Evolutionary conservation across 306 rosid species (phyloP).

Genomic region (Crataegus laevigata): DNA sequence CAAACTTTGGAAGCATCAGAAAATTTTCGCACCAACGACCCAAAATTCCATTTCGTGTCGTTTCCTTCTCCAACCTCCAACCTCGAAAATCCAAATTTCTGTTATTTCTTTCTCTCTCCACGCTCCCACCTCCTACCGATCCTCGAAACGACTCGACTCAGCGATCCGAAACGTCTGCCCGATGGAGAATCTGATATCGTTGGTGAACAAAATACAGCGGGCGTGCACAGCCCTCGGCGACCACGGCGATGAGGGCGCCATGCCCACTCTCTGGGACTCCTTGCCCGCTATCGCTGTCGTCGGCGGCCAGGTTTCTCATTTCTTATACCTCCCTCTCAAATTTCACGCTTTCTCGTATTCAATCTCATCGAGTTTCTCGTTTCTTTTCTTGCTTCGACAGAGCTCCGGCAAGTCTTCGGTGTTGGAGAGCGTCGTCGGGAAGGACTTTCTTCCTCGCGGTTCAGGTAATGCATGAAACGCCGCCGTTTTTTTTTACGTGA

Average conservation of each 20-base stretch:
- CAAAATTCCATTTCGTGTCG: not conserved
- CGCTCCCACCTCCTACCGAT: not conserved
- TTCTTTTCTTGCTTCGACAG: slow-evolving; percentile 18
- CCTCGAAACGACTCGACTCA: not conserved
- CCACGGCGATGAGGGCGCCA: slow-evolving; percentile 80
- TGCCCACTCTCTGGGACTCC: slow-evolving; percentile 88
- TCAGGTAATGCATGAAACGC: slow-evolving; percentile 7
- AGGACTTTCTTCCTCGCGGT: slow-evolving; percentile 54
- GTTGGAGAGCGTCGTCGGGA: slow-evolving; percentile 86
- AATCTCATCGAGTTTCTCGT: not conserved
- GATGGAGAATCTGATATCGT: slow-evolving; percentile 90
- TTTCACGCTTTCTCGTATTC: not conserved
- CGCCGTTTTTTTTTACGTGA: not conserved
- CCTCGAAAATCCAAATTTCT: not conserved
- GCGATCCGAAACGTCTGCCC: not conserved
- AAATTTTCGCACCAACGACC: slow-evolving; percentile 1
- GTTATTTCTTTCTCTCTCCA: not conserved
- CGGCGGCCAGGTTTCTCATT: slow-evolving; percentile 69
- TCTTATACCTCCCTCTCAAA: not conserved
- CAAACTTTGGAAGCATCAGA: not conserved
- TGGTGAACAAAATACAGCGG: slow-evolving; percentile 82
- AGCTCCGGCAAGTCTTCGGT: slow-evolving; percentile 99
- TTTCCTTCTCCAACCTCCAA: slow-evolving; percentile 14
- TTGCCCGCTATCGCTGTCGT: slow-evolving; percentile 91
- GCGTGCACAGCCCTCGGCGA: slow-evolving; percentile 94